phyloP scores from a whole-genome alignment of 345 rosid genomes.

The Syzygium oleosum region DNA sequence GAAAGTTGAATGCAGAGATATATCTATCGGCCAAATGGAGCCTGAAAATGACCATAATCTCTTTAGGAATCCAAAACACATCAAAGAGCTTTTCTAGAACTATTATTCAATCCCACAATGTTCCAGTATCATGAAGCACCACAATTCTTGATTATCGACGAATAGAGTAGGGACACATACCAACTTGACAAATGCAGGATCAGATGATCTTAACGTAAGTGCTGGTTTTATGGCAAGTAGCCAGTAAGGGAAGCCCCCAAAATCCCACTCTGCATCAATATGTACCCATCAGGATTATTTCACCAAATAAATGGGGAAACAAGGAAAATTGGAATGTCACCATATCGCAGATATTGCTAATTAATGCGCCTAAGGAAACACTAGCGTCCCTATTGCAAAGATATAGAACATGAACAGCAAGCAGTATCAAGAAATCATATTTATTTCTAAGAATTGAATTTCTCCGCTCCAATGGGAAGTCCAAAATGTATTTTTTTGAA shows the following conservation, averaged over 20 bases:
- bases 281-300: not conserved
- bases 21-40: not conserved
- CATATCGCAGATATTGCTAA: not conserved
- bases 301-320: not conserved
- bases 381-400: not conserved
- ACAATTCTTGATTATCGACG: not conserved
- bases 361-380: not conserved
- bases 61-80: not conserved
- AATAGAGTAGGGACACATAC: slow-evolving; percentile 24
- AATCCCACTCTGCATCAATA: slow-evolving; percentile 76
- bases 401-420: not conserved
- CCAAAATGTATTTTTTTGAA: not conserved
- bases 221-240: slow-evolving; percentile 62
- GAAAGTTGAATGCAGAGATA: not conserved
- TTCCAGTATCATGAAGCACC: not conserved
- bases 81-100: not conserved
- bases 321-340: not conserved
- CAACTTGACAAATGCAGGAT: slow-evolving; percentile 61
- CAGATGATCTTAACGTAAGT: slow-evolving; percentile 63
- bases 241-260: slow-evolving; percentile 96
- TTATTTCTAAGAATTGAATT: not conserved
- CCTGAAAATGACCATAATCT: not conserved
- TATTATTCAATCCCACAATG: not conserved
- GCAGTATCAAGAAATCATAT: not conserved
- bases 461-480: not conserved